Conservation (phyloP, 441 rosid genomes). For the Kokia cookei region DNA sequence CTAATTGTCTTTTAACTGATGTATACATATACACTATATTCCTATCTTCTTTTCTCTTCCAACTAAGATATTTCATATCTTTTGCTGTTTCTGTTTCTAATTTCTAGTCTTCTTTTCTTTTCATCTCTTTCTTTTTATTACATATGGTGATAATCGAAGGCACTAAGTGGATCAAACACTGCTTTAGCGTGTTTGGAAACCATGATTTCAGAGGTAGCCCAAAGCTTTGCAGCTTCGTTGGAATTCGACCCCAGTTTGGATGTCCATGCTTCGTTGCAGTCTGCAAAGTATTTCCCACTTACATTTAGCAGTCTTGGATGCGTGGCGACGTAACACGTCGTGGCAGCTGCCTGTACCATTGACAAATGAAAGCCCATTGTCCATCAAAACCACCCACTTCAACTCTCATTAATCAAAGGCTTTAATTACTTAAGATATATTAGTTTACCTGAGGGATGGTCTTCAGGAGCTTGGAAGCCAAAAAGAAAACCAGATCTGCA, state of each 20-base stretch:
- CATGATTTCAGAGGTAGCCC: constrained; percentile 75
- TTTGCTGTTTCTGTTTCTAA: background rate
- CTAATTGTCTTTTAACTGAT: background rate
- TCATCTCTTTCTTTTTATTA: background rate
- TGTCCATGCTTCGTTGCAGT: constrained; percentile 69
- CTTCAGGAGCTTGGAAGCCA: constrained; percentile 77
- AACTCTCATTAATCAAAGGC: background rate
- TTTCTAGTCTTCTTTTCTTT: background rate
- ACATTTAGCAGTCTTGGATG: constrained; percentile 44
- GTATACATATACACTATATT: background rate
- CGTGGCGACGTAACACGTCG: constrained; percentile 75
- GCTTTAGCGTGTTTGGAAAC: constrained; percentile 54
- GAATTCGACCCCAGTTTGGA: constrained; percentile 69
- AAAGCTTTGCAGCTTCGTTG: constrained; percentile 57
- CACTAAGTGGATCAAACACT: constrained; percentile 32
- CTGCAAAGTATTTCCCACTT: constrained; percentile 71
- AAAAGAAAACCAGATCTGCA: constrained; percentile 78
- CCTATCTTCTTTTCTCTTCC: background rate
- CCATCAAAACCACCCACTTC: background rate
- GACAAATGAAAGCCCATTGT: background rate
- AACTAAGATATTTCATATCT: no score
- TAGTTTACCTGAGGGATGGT: constrained; percentile 75
- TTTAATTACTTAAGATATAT: background rate
- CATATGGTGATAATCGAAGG: constrained; percentile 7
- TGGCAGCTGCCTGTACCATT: constrained; percentile 68